A percentile compares a stretch with the other conserved stretches of the same genome.
phyloP scores from a whole-genome alignment of 139 green algal species.

The Limnomonas spitsbergensis region DNA sequence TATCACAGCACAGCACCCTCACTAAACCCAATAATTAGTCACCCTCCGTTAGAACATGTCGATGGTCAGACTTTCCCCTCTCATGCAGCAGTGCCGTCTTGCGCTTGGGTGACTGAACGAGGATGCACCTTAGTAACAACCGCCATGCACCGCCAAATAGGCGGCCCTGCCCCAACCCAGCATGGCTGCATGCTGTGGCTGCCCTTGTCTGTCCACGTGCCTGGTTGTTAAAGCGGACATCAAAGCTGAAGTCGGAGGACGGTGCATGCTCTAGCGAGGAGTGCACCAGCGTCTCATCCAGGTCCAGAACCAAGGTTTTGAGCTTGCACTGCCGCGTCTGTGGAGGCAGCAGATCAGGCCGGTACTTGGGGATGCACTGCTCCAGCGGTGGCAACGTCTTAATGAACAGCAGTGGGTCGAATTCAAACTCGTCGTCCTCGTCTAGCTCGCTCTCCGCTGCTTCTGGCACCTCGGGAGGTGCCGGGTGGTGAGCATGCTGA shows the following conservation, averaged over 20 bases:
- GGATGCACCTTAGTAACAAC: too few relatives aligned
- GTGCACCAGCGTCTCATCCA: slow-evolving; percentile 98
- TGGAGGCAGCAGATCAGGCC: slow-evolving; percentile 25
- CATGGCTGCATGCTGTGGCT: too few relatives aligned
- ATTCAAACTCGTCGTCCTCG: slow-evolving; percentile 21
- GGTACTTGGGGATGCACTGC: slow-evolving; percentile 18
- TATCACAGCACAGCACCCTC: too few relatives aligned
- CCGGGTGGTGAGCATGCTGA: slow-evolving; percentile 12
- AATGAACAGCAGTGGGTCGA: slow-evolving; percentile 48
- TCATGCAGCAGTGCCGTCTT: too few relatives aligned
- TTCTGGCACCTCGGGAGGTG: slow-evolving; percentile 14
- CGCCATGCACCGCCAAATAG: too few relatives aligned
- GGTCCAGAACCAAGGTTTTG: slow-evolving; percentile 88
- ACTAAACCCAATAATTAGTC: too few relatives aligned
- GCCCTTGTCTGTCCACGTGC: background rate
- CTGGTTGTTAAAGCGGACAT: slow-evolving; percentile 17
- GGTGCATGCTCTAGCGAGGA: slow-evolving; percentile 33
- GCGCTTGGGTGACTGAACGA: too few relatives aligned
- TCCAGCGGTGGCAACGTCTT: slow-evolving; percentile 36
- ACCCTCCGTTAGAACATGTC: too few relatives aligned
- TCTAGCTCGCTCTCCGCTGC: slow-evolving; percentile 12
- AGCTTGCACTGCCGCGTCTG: slow-evolving; percentile 36
- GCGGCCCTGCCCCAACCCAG: too few relatives aligned
- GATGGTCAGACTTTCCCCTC: too few relatives aligned
- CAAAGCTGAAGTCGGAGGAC: slow-evolving; percentile 13